These are phyloP conservation scores for Wickerhamiella bombiphila DNA, from an alignment of 805 yeast genomes.

Conservation along the genomic window DNA sequence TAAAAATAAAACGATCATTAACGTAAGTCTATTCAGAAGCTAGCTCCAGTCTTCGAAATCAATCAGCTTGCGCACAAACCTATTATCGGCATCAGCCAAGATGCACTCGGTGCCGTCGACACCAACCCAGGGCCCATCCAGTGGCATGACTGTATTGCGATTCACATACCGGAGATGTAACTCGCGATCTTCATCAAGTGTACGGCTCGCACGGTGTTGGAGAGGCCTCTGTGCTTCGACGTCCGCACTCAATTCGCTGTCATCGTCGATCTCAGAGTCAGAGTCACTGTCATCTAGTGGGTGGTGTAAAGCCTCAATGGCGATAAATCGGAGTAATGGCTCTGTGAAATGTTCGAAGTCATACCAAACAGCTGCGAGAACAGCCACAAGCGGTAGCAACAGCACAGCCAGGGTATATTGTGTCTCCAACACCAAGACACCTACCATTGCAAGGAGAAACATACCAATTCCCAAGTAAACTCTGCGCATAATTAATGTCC, in stretches of 20 bases:
- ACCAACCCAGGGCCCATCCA: conserved; percentile 78
- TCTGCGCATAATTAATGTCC: conserved; percentile 82
- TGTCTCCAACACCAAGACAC: conserved; percentile 66
- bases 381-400: conserved; percentile 61
- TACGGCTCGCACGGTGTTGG: conserved; percentile 27
- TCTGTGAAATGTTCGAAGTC: conserved; percentile 67
- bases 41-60: conserved; percentile 32
- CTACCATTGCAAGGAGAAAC: conserved; percentile 87
- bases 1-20: too few species aligned
- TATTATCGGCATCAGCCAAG: conserved; percentile 32
- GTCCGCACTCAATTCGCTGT: not conserved
- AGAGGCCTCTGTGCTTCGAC: conserved; percentile 5
- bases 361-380: conserved; percentile 53
- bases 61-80: conserved; percentile 25
- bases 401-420: conserved; percentile 63
- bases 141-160: conserved; percentile 50
- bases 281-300: conserved; percentile 4
- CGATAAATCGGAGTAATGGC: conserved; percentile 75
- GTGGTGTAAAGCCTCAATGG: conserved; percentile 50
- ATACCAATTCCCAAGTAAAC: conserved; percentile 64
- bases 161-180: conserved; percentile 56
- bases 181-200: conserved; percentile 71
- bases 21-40: too few species aligned
- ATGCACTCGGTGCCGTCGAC: conserved; percentile 43
- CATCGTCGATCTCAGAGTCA: conserved; percentile 2